Conservation (phyloP, 352 stramenopile genomes). For the Elongisporangium prolatum region DNA sequence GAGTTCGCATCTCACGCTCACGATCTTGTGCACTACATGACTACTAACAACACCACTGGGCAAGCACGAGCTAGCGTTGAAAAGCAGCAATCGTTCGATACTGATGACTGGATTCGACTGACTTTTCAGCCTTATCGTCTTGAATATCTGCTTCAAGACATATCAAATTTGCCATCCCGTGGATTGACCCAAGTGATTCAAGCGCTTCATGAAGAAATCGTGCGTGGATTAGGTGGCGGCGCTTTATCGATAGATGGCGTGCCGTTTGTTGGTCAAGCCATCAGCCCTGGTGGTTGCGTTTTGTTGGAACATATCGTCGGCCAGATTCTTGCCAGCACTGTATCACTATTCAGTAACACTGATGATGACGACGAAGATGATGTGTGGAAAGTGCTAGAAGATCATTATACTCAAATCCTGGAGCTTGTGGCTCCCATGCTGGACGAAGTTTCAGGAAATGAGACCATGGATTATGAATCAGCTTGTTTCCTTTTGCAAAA, state of each 20-base stretch:
- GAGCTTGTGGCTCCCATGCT: constrained; percentile 41
- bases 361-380: constrained; percentile 35
- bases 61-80: neutral
- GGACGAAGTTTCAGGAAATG: constrained; percentile 21
- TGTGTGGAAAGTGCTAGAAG: constrained; percentile 36
- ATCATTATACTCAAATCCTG: constrained; percentile 45
- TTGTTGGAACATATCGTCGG: constrained; percentile 63
- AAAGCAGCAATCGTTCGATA: constrained; percentile 35
- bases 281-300: constrained; percentile 60
- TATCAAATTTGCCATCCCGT: constrained; percentile 40
- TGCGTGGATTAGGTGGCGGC: constrained; percentile 24
- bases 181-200: constrained; percentile 43
- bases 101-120: constrained; percentile 50
- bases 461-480: constrained; percentile 57
- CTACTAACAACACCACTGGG: neutral
- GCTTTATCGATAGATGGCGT: neutral
- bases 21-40: constrained; percentile 36
- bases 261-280: neutral
- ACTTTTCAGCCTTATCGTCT: constrained; percentile 67
- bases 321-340: constrained; percentile 28
- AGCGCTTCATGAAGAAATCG: constrained; percentile 50
- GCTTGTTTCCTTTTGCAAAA: constrained; percentile 60
- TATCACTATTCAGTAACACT: constrained; percentile 24
- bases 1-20: constrained; percentile 43
- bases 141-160: constrained; percentile 54